Evolutionary conservation across 495 filamentous ascomycete genomes (phyloP), one percentile per base, ranked within the genome.

Genomic region (Penicillium macrosclerotiorum): DNA sequence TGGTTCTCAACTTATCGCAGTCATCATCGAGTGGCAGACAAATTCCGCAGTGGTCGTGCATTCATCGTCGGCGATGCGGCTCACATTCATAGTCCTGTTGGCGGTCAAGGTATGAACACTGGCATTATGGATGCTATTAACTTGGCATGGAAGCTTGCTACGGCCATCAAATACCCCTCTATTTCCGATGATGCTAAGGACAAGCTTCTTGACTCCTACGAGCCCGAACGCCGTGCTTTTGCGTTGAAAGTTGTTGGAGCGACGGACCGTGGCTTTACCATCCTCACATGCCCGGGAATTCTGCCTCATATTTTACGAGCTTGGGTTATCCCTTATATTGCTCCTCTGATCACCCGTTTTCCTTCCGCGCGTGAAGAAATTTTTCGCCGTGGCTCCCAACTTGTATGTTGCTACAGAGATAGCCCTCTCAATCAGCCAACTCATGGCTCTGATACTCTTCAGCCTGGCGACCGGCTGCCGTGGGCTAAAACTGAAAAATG

Each of bases 81-180:
- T 3, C 81, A 85, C 48, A 78, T 75, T 22, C 77, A 81, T 52
- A 76, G 71, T 25, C 78, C 79, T 0, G 72, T 69, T 0, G 79
- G 76, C 0, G 80, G 75, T 1, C 79, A 80, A 40, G 81, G 81
- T 3, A 76, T 84, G 71, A 85, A 85, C 51, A 76, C 75, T 0
- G 79, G 81, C 0, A 76, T 83, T 19, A 72, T 77, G 29, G 80
- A 84, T 39, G 68, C 78, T 0, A 64, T 81, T 26, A 82, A 83
- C 39, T 66, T 84, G 0, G 75, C 71, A 7, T 85, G 82, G 82
- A 78, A 76, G 37, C 42, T 76, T 1, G 57, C 67, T 3, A 69
- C 72, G 13, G 74, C 77, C 5, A 52, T 76, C 13, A 68, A 71
- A n/a, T 32, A 51, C 8, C 27, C 31, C 2, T 25, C 39, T 1